Evolutionary conservation across 108 stramenopile genomes (phyloP), one percentile per base, ranked within the genome.

Genomic region (Fistulifera pelliculosa): DNA sequence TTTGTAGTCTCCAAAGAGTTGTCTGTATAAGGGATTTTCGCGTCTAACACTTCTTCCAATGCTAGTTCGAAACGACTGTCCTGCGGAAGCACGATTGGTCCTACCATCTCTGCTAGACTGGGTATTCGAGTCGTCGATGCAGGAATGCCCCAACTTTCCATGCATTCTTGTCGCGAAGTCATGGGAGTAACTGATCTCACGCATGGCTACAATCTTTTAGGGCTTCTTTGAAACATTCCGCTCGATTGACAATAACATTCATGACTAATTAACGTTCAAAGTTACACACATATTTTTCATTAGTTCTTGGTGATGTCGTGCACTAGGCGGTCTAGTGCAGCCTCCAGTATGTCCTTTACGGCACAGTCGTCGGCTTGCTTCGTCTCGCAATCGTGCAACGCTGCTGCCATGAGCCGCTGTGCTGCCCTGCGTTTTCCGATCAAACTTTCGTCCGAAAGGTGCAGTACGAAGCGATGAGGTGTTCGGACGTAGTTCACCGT

Each of bases 41-140:
- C 4, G 44, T 45, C 21, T 45, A 8, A 19, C 44, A 19, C 11
- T 21, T 45, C 16, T 45, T 21, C 21, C 4, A 3, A 4, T 35
- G 3, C 8, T 79, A 21, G 94, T 95, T 7, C 68, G 90, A 25
- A 85, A 83, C 47, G 96, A 95, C 58, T 92, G 90, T 60, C 82
- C 23, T 96, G 96, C 61, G 96, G 96, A 23, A 66, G 73, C 26
- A 96, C 96, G 39, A 96, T 96, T 56, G 96, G 96, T 1, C 96
- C 96, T 0, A 89, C 87, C 28, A 60, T 95, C 17, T 69, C 77
- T 28, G 75, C 90, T n/a, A 41, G 55, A 42, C 84, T 87, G 1
- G 96, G 96, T 3, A 93, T 97, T 38, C 79, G 90, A 14, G 81
- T 86, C 15, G 94, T 93, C 41, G 96, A 97, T 69, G 73, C 85